Evolutionary conservation across 768 basidiomycete species (phyloP).

Genomic region (Trametes elegans): DNA sequence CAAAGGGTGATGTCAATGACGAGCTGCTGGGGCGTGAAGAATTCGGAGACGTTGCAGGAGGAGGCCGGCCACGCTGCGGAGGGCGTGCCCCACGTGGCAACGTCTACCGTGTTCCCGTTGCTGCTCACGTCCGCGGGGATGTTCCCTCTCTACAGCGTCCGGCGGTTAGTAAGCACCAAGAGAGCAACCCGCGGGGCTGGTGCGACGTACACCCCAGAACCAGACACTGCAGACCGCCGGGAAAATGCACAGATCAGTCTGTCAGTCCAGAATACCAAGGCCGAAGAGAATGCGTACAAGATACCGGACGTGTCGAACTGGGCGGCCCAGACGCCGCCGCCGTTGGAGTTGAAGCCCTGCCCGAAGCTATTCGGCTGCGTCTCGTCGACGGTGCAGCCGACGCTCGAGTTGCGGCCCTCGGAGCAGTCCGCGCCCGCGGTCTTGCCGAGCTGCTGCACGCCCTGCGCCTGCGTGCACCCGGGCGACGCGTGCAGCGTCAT

Average conservation of each 20-base stretch:
- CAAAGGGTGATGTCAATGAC: slow-evolving; percentile 59
- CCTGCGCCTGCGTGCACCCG: slow-evolving; percentile 35
- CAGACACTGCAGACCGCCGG: slow-evolving; percentile 37
- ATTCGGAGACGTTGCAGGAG: slow-evolving; percentile 40
- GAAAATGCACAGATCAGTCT: not conserved
- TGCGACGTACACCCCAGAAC: slow-evolving; percentile 43
- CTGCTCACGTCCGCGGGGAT: slow-evolving; percentile 37
- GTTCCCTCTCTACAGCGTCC: slow-evolving; percentile 36
- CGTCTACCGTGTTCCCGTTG: slow-evolving; percentile 35
- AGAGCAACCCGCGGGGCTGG: not conserved
- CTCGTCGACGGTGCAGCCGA: slow-evolving; percentile 24
- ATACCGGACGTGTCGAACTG: slow-evolving; percentile 61
- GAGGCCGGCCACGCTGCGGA: slow-evolving; percentile 40
- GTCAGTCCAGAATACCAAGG: not conserved
- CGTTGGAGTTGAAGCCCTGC: slow-evolving; percentile 39
- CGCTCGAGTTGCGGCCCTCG: slow-evolving; percentile 23
- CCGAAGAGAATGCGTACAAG: slow-evolving; percentile 27
- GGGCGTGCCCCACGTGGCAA: slow-evolving; percentile 43
- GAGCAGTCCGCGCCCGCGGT: slow-evolving; percentile 31
- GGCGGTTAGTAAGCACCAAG: not conserved
- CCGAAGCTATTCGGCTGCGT: slow-evolving; percentile 39
- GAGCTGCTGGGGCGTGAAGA: slow-evolving; percentile 48
- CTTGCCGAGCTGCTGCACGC: slow-evolving; percentile 33
- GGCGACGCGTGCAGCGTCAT: slow-evolving; percentile 50
- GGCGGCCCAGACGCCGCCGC: slow-evolving; percentile 64